Conservation (phyloP, 1,284 basidiomycete genomes). For the Malassezia sp. region DNA sequence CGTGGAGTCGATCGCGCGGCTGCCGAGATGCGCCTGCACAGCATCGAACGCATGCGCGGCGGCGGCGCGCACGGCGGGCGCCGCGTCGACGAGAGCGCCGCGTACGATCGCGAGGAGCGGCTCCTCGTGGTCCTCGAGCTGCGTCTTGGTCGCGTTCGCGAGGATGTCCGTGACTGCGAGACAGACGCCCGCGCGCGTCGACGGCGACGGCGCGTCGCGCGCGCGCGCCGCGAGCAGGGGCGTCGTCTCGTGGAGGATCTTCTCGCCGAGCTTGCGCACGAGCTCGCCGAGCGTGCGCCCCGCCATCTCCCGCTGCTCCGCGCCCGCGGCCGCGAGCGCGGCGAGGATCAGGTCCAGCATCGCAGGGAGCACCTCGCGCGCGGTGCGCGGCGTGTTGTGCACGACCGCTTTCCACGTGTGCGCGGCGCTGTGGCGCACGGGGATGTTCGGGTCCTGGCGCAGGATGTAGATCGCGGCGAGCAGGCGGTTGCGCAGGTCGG, state of each 20-base stretch:
- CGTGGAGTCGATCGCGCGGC: constrained; percentile 86
- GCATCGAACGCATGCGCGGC: constrained; percentile 89
- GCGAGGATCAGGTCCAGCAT: constrained; percentile 56
- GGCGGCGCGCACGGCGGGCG: constrained; percentile 73
- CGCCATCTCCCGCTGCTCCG: constrained; percentile 77
- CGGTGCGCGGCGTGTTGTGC: constrained; percentile 57
- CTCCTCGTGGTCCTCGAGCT: constrained; percentile 80
- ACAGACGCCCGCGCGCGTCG: constrained; percentile 77
- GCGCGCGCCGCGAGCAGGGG: constrained; percentile 60
- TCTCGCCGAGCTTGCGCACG: constrained; percentile 91
- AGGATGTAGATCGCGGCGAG: constrained; percentile 83
- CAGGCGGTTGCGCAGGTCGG: constrained; percentile 78
- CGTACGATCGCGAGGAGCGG: constrained; percentile 69
- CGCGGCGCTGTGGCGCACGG: constrained; percentile 79
- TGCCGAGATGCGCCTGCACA: constrained; percentile 77
- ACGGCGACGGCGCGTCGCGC: constrained; percentile 57
- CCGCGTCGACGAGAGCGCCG: constrained; percentile 73
- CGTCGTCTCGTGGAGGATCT: constrained; percentile 73
- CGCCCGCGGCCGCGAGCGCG: constrained; percentile 63
- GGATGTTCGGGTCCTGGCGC: constrained; percentile 80
- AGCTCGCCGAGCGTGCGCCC: constrained; percentile 55
- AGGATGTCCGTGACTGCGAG: constrained; percentile 77
- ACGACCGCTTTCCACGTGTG: constrained; percentile 99
- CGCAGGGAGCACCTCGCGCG: constrained; percentile 84
- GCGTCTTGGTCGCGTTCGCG: constrained; percentile 70